Conservation (phyloP, 2,329 filamentous ascomycete genomes). For the Neonectria hederae region DNA sequence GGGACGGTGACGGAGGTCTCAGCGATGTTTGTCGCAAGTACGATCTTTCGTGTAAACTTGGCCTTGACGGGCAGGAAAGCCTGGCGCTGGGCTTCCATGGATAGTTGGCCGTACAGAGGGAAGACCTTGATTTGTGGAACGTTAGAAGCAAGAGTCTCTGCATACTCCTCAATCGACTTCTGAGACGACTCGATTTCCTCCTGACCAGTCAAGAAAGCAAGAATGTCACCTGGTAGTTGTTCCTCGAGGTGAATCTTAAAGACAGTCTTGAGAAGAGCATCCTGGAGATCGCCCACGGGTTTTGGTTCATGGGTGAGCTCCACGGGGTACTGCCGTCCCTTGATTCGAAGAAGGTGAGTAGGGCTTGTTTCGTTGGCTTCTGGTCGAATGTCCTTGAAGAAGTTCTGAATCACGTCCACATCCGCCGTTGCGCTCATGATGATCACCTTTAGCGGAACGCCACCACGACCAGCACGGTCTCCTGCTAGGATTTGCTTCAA, state of each 20-base stretch:
- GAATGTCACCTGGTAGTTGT: constrained; percentile 90
- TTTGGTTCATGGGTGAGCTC: constrained; percentile 77
- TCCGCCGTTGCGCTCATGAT: constrained; percentile 98
- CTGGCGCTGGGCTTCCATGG: constrained; percentile 84
- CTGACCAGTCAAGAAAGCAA: constrained; percentile 92
- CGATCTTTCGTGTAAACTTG: constrained; percentile 83
- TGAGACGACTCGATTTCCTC: constrained; percentile 90
- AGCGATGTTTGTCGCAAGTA: constrained; percentile 96
- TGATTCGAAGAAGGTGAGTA: constrained; percentile 69
- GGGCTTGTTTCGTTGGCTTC: constrained; percentile 26
- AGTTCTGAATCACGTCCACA: constrained; percentile 78
- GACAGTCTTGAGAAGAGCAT: constrained; percentile 81
- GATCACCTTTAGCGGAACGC: constrained; percentile 83
- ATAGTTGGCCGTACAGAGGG: constrained; percentile 89
- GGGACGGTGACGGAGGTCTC: constrained; percentile 97
- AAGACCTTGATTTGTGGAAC: constrained; percentile 77
- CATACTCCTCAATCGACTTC: constrained; percentile 82
- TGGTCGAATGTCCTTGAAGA: constrained; percentile 65
- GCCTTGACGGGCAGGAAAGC: constrained; percentile 82
- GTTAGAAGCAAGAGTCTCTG: constrained; percentile 75
- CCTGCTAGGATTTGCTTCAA: constrained; percentile 77
- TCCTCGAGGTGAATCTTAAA: constrained; percentile 89
- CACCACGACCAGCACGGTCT: constrained; percentile 71
- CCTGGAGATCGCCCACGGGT: constrained; percentile 82
- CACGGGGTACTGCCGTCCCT: constrained; percentile 89